phyloP scores from a whole-genome alignment of 2,329 filamentous ascomycete species.

The Thermoascus crustaceus region DNA sequence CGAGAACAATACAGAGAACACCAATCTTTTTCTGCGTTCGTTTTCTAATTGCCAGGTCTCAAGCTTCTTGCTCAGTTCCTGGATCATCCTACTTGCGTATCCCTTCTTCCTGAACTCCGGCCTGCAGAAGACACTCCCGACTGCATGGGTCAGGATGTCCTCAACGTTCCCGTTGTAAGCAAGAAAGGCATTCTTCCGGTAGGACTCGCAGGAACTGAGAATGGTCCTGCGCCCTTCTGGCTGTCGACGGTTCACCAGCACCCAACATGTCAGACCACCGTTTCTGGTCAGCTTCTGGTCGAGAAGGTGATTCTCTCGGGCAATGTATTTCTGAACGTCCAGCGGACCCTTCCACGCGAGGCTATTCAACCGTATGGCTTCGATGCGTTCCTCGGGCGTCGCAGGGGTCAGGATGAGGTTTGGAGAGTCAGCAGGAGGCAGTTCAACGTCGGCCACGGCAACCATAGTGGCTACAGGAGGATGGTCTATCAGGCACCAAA shows the following conservation, averaged over 20 bases:
- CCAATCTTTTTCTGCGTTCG: slow-evolving; percentile 31
- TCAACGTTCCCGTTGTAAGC: slow-evolving; percentile 48
- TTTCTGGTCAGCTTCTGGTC: slow-evolving; percentile 46
- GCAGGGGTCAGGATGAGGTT: slow-evolving; percentile 47
- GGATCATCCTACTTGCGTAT: slow-evolving; percentile 71
- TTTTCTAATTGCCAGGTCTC: slow-evolving; percentile 45
- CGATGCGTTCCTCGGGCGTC: slow-evolving; percentile 45
- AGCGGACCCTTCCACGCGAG: slow-evolving; percentile 51
- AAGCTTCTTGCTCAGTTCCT: slow-evolving; percentile 51
- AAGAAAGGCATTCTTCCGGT: slow-evolving; percentile 33
- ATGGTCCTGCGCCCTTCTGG: slow-evolving; percentile 37
- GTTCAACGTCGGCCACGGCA: slow-evolving; percentile 23
- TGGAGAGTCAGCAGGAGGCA: slow-evolving; percentile 44
- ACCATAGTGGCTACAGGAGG: slow-evolving; percentile 22
- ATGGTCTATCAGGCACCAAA: not conserved
- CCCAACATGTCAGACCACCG: slow-evolving; percentile 52
- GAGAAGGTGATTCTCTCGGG: slow-evolving; percentile 47
- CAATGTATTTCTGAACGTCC: slow-evolving; percentile 47
- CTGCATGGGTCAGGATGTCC: slow-evolving; percentile 55
- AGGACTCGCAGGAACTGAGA: slow-evolving; percentile 52
- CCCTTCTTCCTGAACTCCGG: slow-evolving; percentile 59
- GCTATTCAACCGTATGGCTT: slow-evolving; percentile 47
- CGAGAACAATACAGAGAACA: slow-evolving; percentile 76
- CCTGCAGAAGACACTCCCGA: slow-evolving; percentile 72
- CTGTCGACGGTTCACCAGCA: slow-evolving; percentile 44